Evolutionary conservation across 495 filamentous ascomycete species (phyloP).

Genomic region (Penicillium fimorum): DNA sequence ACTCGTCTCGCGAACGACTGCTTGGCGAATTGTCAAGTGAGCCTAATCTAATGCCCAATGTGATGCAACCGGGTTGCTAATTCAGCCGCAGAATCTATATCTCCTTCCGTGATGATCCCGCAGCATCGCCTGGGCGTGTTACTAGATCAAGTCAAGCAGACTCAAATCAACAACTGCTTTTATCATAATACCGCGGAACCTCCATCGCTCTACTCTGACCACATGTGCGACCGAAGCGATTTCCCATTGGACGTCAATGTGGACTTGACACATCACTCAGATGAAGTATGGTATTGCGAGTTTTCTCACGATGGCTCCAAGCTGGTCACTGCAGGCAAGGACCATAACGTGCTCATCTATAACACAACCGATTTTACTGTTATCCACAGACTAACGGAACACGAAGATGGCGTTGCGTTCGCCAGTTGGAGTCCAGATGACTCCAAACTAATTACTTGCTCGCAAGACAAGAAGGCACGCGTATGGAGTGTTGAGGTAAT

Average conservation of each 20-base stretch:
- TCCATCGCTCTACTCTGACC: constrained; percentile 86
- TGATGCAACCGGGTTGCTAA: constrained; percentile 12
- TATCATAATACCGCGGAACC: constrained; percentile 82
- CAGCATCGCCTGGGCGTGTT: constrained; percentile 85
- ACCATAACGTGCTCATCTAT: constrained; percentile 75
- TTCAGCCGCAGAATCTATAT: constrained; percentile 73
- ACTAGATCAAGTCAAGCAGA: constrained; percentile 76
- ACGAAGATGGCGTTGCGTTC: constrained; percentile 67
- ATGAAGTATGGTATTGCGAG: constrained; percentile 86
- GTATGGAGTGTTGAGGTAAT: constrained; percentile 79
- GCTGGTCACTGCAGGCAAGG: constrained; percentile 78
- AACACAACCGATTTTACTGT: constrained; percentile 68
- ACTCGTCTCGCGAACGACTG: constrained; percentile 70
- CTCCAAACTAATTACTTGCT: constrained; percentile 76
- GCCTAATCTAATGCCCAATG: constrained; percentile 20
- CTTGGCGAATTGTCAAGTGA: constrained; percentile 82
- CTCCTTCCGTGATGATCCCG: constrained; percentile 97
- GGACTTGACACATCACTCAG: constrained; percentile 70
- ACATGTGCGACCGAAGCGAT: constrained; percentile 73
- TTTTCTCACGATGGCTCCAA: constrained; percentile 89
- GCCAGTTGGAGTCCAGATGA: constrained; percentile 92
- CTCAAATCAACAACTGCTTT: constrained; percentile 77
- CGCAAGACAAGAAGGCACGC: constrained; percentile 67
- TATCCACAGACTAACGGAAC: constrained; percentile 61
- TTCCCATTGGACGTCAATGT: constrained; percentile 69